phyloP scores from a whole-genome alignment of 75 land plant genomes.

The Pinus taeda region DNA sequence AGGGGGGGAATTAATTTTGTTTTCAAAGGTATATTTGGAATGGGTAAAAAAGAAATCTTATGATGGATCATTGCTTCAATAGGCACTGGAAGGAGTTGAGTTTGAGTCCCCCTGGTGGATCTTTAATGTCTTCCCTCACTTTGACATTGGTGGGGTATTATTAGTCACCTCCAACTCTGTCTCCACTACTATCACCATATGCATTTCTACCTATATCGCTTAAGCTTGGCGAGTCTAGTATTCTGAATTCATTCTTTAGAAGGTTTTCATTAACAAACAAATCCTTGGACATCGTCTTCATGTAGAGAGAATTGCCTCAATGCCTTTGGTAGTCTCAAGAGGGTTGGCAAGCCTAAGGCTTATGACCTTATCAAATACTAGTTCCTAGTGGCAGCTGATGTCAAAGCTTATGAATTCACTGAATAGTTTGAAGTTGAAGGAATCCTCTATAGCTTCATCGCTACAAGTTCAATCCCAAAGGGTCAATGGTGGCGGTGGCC shows the following conservation, averaged over 20 bases:
- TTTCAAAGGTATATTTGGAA: no score
- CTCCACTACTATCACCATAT: constrained; percentile 3
- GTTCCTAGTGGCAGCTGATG: background rate
- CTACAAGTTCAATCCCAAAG: background rate
- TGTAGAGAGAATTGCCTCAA: background rate
- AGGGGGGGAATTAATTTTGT: no score
- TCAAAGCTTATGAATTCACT: background rate
- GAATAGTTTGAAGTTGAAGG: background rate
- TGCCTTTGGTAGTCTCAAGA: background rate
- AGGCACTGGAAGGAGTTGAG: background rate
- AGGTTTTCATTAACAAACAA: no score
- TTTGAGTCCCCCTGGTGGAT: background rate
- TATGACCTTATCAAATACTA: background rate
- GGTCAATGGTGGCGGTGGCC: background rate
- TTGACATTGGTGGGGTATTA: constrained; percentile 38
- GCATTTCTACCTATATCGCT: background rate
- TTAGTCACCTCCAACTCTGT: constrained; percentile 24
- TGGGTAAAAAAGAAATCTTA: no score
- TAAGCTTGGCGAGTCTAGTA: background rate
- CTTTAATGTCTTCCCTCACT: constrained; percentile 24
- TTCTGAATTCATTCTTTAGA: no score
- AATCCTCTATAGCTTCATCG: background rate
- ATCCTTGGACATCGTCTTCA: background rate
- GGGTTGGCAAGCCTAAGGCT: background rate
- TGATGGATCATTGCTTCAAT: constrained; percentile 38